Evolutionary conservation across 106 monocot species (phyloP), one percentile per base, ranked within the genome.

Genomic region (Xerophyta viscosa): DNA sequence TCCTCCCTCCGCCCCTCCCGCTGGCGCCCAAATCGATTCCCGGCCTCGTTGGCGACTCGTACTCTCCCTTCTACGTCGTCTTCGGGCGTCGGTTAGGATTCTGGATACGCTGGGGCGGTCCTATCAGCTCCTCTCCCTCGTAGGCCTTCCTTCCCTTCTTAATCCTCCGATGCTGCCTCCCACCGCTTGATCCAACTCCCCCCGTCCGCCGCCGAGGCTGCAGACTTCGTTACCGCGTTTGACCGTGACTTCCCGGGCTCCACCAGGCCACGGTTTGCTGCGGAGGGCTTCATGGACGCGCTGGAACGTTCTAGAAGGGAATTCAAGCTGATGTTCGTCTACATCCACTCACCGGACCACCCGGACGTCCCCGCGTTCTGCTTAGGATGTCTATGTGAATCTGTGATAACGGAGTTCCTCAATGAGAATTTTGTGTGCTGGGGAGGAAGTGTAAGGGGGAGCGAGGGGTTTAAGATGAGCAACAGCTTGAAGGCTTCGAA

Each of bases 401-500:
- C 65, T 20, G 41, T 58, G 8, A 76, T 99, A 53, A 86, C 86
- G 8, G 68, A 57, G 22, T 99, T 90, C 56, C 68, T 99, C 17
- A 83, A 90, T 57, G 80, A 73, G 60, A 99, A 89, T 64, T 99
- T 99, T 21, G 82, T 90, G 15, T 65, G 68, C 6, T 99, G 98
- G 98, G 98, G 98, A 14, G 98, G 90, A 41, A 99, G 84, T 41
- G 77, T 99, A 24, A 65, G 83, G 41, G 73, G 77, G 57, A 75
- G 66, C 33, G 90, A 99, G 56, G 98, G 98, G 7, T 99, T 99
- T 51, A 90, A 85, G 79, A 99, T 99, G 98, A 91, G 98, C 66
- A 86, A 83, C 55, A 99, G 86, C 72, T 69, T 99, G 19, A 99
- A 80, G 64, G 86, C 90, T 2, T 90, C 77, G 0, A 57, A 86